Evolutionary conservation across 2,329 filamentous ascomycete genomes (phyloP).

Genomic region (Ophiocordyceps sinensis): DNA sequence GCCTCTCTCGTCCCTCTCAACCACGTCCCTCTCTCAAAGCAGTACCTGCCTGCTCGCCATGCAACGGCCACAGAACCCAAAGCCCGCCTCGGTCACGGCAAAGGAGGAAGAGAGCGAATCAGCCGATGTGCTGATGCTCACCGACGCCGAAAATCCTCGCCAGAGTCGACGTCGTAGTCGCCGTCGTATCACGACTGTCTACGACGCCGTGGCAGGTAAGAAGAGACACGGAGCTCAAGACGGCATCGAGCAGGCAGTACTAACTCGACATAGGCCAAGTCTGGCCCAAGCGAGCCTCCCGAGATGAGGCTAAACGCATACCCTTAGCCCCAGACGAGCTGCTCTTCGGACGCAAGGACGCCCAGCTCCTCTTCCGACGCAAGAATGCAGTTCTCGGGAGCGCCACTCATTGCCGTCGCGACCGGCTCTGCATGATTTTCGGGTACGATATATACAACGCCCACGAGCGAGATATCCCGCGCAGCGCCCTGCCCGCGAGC

Average conservation of each 20-base stretch:
- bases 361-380: conserved; percentile 46
- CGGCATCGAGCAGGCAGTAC: conserved; percentile 1
- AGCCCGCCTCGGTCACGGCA: not conserved
- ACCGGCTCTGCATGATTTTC: conserved; percentile 24
- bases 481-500: conserved; percentile 45
- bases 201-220: conserved; percentile 59
- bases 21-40: not conserved
- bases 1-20: not conserved
- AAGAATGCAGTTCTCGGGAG: conserved; percentile 11
- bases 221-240: not conserved
- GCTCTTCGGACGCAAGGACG: conserved; percentile 49
- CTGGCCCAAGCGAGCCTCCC: conserved; percentile 9
- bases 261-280: conserved; percentile 17
- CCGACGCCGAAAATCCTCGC: not conserved
- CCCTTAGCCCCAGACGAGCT: conserved; percentile 53
- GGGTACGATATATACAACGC: conserved; percentile 49
- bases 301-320: conserved; percentile 10
- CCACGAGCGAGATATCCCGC: conserved; percentile 38
- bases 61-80: not conserved
- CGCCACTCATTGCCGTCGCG: conserved; percentile 18
- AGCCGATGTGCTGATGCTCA: not conserved
- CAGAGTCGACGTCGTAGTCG: conserved; percentile 9
- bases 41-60: not conserved
- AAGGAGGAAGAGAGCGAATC: not conserved
- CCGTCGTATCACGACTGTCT: conserved; percentile 40